phyloP scores from a whole-genome alignment of 2,329 filamentous ascomycete genomes.

The Reticulascus tulasneorum region DNA sequence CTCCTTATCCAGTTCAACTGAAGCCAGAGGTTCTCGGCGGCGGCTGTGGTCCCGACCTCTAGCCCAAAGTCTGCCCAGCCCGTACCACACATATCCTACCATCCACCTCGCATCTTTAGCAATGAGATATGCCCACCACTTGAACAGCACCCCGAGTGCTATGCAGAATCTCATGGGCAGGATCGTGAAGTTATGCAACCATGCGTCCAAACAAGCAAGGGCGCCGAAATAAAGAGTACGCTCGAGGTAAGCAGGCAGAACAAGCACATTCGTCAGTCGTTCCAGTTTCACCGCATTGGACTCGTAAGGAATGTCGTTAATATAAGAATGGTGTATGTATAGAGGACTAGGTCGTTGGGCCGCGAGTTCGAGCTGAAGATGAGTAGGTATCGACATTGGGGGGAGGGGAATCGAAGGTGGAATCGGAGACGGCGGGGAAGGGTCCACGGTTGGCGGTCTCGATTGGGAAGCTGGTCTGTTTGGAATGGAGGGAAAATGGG shows the following conservation, averaged over 20 bases:
- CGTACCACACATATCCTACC: slow-evolving; percentile 72
- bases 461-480: no score
- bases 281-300: slow-evolving; percentile 91
- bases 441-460: slow-evolving; percentile 16
- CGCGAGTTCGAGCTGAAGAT: slow-evolving; percentile 61
- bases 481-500: slow-evolving; percentile 5
- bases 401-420: slow-evolving; percentile 56
- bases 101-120: slow-evolving; percentile 70
- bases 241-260: slow-evolving; percentile 78
- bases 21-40: no score
- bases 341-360: slow-evolving; percentile 58
- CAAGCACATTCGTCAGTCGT: slow-evolving; percentile 81
- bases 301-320: slow-evolving; percentile 71
- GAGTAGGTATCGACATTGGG: slow-evolving; percentile 63
- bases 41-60: slow-evolving; percentile 43
- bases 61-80: slow-evolving; percentile 70
- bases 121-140: slow-evolving; percentile 74
- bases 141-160: slow-evolving; percentile 69
- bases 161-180: slow-evolving; percentile 83
- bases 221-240: slow-evolving; percentile 82
- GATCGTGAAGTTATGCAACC: slow-evolving; percentile 96
- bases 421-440: slow-evolving; percentile 43
- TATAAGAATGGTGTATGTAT: slow-evolving; percentile 59
- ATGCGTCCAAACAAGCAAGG: slow-evolving; percentile 88
- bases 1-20: no score